Base-by-base conservation (phyloP, 345 rosid species). In the Lenwebbia sp. region DNA sequence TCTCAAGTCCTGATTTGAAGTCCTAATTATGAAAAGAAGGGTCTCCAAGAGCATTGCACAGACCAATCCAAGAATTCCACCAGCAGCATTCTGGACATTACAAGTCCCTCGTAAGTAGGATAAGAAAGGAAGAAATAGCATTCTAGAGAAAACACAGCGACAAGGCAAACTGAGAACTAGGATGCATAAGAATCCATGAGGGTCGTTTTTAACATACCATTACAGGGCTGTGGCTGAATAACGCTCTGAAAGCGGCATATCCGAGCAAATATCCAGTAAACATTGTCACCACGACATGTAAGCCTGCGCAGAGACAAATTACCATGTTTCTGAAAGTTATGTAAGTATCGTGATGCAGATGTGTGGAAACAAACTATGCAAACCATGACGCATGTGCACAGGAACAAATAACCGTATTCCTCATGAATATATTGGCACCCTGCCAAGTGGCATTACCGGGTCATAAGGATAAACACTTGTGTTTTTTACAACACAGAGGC, bases 221-320 rank as follows among this genome's bases (percentile, higher is more conserved):
- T 83, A 91, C 93, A 41, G 93, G 92, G 84, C 88, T 94, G 87
- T 89, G 96, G 90, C 93, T 90, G 83, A 97, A 97, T 85, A 97
- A 88, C 76, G 98, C 99, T 92, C 98, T 92, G 90, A 97, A 97
- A 44, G 99, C 89, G 54, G 90, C 89, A 89, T 93, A 94, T 78
- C 98, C 99, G 86, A 95, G 90, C 90, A 97, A 88, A 91, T 97
- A 96, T n/a, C 99, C 97, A 82, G 99, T 94, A 88, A 97, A 97
- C 99, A 97, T 97, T 28, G 84, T 94, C 85, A 96, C 91, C 65
- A 87, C 95, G 40, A 97, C 99, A 82, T 97, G 99, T 62, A 96
- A 88, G 86, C 99, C 99, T 96, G 95, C 86, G 44, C 8, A 10
- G 22, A 44, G 54, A 41, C 22, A 82, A 82, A 82, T 44, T 82